Evolutionary conservation across 257 asterid genomes (phyloP), one percentile per base, ranked within the genome.

Genomic region (Verbena officinalis): DNA sequence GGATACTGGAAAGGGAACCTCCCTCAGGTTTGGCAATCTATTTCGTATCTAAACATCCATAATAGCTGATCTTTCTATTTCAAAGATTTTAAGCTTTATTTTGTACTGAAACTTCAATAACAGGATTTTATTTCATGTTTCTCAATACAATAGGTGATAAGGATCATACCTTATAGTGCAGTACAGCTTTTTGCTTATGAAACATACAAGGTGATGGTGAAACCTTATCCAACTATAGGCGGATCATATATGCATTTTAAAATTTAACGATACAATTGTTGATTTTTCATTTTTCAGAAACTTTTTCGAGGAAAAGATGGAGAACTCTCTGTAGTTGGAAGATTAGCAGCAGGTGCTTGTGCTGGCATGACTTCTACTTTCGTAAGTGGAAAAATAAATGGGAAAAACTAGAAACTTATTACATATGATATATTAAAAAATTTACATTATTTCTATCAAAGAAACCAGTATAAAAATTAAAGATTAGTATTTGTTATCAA

Each of bases 311-410:
- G 84, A 70, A 84, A 84, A 72, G 83, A 86, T 77, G 97, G 90
- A 43, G 80, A 86, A 60, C 97, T 91, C 59, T 81, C 96, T 52
- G 89, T 90, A 55, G 56, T 90, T 62, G 96, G 97, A 84, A 90
- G 99, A 80, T 70, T 94, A 70, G 96, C 96, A 51, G 99, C 97
- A 73, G 97, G 97, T 74, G 99, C 97, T 81, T 94, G 99, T 83
- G 97, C 99, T 79, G 99, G 99, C 87, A 88, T 90, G 99, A 94
- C 99, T 60, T 94, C 99, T 52, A 94, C 99, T 75, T 94, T 94
- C 24, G 99, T 94, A 88, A 94, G 99, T 93, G 73, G 65, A 24
- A 71, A 30, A 74, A 34, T 24, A 71, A 45, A 54, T 69, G 46
- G n/a, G 62, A 48, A 22, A 51, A 5, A 16, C 68, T 89, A 82